phyloP scores from a whole-genome alignment of 441 rosid species.

The Corymbia citriodora region DNA sequence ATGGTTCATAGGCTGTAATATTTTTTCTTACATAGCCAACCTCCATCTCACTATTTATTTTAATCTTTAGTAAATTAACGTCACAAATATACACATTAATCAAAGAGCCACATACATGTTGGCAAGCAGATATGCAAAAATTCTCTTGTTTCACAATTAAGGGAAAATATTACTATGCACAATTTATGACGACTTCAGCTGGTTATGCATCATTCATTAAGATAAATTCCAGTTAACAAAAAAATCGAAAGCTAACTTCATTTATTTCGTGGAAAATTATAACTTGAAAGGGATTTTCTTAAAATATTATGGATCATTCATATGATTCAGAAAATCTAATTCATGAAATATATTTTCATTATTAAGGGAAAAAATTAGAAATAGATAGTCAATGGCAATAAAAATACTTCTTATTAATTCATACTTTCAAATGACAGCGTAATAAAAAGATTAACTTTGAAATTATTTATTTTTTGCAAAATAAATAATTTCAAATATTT shows the following conservation, averaged over 20 bases:
- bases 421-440: background rate
- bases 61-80: background rate
- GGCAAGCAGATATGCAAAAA: background rate
- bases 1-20: background rate
- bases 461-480: too few relatives aligned
- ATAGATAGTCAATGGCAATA: rapidly evolving
- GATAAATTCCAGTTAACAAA: rapidly evolving
- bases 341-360: too few relatives aligned
- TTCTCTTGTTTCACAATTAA: rapidly evolving
- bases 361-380: background rate
- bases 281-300: background rate
- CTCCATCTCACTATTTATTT: too few relatives aligned
- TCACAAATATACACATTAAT: rapidly evolving
- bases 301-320: background rate
- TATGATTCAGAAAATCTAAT: too few relatives aligned
- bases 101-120: rapidly evolving
- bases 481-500: too few relatives aligned
- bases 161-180: rapidly evolving
- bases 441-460: too few relatives aligned
- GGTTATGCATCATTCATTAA: background rate
- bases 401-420: background rate
- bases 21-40: background rate
- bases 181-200: rapidly evolving
- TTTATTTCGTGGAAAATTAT: too few relatives aligned
- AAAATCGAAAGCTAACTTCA: too few relatives aligned